phyloP scores from a whole-genome alignment of 2,329 filamentous ascomycete species.

The Ceratocystis smalleyi region DNA sequence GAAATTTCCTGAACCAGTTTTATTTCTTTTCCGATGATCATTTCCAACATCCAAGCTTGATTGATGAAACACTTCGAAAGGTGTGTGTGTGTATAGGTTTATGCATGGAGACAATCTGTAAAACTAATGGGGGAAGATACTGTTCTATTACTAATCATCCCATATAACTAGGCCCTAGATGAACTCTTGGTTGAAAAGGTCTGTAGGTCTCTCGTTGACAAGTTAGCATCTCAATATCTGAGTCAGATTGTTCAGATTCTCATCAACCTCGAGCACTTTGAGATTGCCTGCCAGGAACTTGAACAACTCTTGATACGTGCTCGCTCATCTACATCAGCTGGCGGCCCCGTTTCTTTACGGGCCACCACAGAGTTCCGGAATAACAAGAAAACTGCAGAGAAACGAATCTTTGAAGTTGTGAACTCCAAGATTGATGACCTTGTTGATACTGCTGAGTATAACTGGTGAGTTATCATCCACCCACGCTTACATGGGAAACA shows the following conservation, averaged over 20 bases:
- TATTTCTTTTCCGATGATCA: conserved; percentile 96
- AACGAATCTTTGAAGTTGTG: conserved; percentile 94
- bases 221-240: conserved; percentile 79
- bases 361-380: conserved; percentile 76
- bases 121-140: not conserved
- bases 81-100: conserved; percentile 32
- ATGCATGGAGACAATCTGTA: not conserved
- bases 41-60: conserved; percentile 76
- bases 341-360: conserved; percentile 60
- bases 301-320: conserved; percentile 75
- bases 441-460: conserved; percentile 92
- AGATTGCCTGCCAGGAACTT: conserved; percentile 77
- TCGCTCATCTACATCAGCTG: conserved; percentile 64
- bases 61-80: conserved; percentile 77
- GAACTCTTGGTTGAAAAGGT: conserved; percentile 87
- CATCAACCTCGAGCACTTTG: conserved; percentile 94
- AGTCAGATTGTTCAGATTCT: conserved; percentile 97
- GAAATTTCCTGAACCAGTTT: conserved; percentile 95
- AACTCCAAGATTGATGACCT: conserved; percentile 98
- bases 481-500: not conserved
- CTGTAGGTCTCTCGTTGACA: conserved; percentile 75
- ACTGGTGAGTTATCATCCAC: conserved; percentile 44
- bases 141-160: not conserved
- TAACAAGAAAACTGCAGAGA: conserved; percentile 91
- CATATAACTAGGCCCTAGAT: conserved; percentile 56